Base-by-base conservation (phyloP, 768 basidiomycete genomes). In the Chlorophyllum brunneum region DNA sequence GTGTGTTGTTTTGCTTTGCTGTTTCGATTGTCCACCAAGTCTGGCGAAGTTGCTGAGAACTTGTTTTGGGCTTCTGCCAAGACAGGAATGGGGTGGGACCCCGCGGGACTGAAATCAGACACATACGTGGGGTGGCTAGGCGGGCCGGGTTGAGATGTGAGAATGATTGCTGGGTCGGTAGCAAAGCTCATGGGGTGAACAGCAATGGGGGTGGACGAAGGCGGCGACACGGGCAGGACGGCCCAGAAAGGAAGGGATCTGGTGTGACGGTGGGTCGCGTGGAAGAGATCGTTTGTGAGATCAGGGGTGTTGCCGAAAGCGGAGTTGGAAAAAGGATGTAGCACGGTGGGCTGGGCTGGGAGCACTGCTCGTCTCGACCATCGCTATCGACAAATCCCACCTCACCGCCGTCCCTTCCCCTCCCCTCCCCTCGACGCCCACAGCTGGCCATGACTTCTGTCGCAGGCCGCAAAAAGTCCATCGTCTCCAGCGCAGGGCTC, bases 391-490 rank as follows among this genome's bases (percentile, higher is more conserved):
- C 42, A 31, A 26, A 16, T 33, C 36, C 16, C 34, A 23, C 49
- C 27, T 20, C 15, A 27, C 18, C 24, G 10, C 36, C 39, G 31
- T 37, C 30, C 38, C 54, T 39, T 24, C n/a, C 26, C 16, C 53
- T 27, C 38, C 10, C 51, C 31, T 27, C 31, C n/a, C n/a, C n/a
- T n/a, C n/a, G n/a, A n/a, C n/a, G n/a, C n/a, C n/a, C n/a, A n/a
- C n/a, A n/a, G 38, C 48, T 41, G 38, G 29, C 58, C 60, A 79
- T 77, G 78, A 69, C 77, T 67, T 70, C 76, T 41, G 75, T 76
- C 68, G 78, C 85, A 61, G 82, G 77, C 68, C 83, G 89, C 63
- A 89, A 88, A 82, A 90, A 88, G 71, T 88, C 86, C 51, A 80
- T 88, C 60, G 76, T 81, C 52, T 82, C 85, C 54, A 80, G 73